Percentiles rank a stretch among this genome's conserved stretches.
These are phyloP conservation scores for Lignosus rhinocerotis DNA, from an alignment of 1,284 basidiomycete genomes.

Conservation along the genomic window DNA sequence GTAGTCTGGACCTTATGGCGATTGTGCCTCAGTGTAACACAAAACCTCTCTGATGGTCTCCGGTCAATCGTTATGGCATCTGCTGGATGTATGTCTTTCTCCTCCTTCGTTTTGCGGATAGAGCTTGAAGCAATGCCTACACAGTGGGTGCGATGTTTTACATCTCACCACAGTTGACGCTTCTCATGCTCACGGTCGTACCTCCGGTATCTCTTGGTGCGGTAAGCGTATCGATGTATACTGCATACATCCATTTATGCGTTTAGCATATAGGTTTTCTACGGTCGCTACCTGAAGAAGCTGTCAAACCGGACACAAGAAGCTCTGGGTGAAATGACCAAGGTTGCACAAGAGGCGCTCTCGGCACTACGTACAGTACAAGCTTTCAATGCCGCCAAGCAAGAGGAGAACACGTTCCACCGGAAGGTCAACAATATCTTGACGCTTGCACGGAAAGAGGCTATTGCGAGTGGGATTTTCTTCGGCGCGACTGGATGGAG, in stretches of 20 bases:
- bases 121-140: neutral
- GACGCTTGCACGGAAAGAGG: conserved; percentile 82
- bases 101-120: neutral
- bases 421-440: conserved; percentile 73
- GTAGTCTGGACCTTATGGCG: neutral
- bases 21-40: conserved; percentile 65
- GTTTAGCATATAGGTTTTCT: conserved; percentile 70
- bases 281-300: conserved; percentile 92
- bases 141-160: conserved; percentile 96
- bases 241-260: neutral
- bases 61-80: conserved; percentile 86
- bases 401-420: conserved; percentile 75
- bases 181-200: conserved; percentile 92
- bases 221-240: conserved; percentile 45
- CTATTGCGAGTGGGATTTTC: conserved; percentile 89
- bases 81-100: conserved; percentile 70
- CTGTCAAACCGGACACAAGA: conserved; percentile 93
- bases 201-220: conserved; percentile 95
- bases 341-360: conserved; percentile 89
- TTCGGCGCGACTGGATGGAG: conserved; percentile 94
- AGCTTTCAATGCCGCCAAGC: conserved; percentile 78
- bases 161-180: conserved; percentile 87
- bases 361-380: conserved; percentile 94
- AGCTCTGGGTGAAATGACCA: conserved; percentile 93
- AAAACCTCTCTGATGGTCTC: conserved; percentile 90